Evolutionary conservation across 441 rosid genomes (phyloP), one percentile per base, ranked within the genome.

Genomic region (Gossypium davidsonii): DNA sequence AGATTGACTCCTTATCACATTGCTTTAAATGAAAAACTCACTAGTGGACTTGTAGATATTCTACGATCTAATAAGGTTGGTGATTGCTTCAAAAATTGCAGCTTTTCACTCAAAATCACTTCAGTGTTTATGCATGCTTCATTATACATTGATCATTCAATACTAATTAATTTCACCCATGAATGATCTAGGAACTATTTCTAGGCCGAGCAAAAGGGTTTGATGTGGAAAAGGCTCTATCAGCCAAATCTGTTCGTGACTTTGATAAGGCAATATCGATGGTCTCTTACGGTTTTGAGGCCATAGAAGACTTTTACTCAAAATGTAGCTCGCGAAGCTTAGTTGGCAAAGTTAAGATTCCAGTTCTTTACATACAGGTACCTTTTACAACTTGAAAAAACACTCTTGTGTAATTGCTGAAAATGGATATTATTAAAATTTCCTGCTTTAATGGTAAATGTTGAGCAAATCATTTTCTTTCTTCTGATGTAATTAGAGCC

Each of bases 331-430:
- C 98, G 18, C 82, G 86, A 48, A 78, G 72, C 79, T 77, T 87
- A 72, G 87, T 91, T 79, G 91, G 90, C 77, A 82, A 90, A 77
- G 84, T 95, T 75, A 93, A 91, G 89, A 81, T 95, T 83, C 99
- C 99, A 9, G 87, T 93, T 81, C 97, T 95, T 62, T 95, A 87
- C 77, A 89, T 95, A 77, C 98, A 95, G 97, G 99, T 95, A 77
- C 69, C 70, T 73, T 58, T 75, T 68, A 56, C 48, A 57, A 20
- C 57, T 80, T 37, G 44, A 37, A n/a, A 18, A 62, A 66, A 10
- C 18, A 9, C 39, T 46, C 57, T 15, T 8, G 9, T 28, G 9
- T 8, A 26, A 67, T n/a, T 67, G 59, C 59, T 67, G 4, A 52
- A 49, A 51, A 21, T 10, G 23, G 44, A 6, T 42, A 49, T 51